Evolutionary conservation across 1,139 yeast genomes (phyloP).

Genomic region (Yamadazyma trypodendri): DNA sequence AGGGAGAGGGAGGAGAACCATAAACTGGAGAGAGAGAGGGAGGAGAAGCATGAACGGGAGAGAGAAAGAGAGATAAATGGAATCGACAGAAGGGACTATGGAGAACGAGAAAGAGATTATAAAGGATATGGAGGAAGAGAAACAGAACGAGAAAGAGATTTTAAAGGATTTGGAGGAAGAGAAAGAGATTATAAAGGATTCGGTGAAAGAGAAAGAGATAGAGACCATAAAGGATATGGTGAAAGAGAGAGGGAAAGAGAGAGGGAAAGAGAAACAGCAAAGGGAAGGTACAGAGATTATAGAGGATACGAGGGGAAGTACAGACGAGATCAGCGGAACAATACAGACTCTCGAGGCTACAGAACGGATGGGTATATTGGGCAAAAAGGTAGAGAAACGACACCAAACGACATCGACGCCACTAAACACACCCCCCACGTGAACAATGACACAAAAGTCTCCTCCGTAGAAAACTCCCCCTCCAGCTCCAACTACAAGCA

Average conservation of each 20-base stretch:
- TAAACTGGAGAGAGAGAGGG: not conserved
- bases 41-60: not conserved
- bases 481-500: slow-evolving; percentile 1
- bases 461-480: no score
- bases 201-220: not conserved
- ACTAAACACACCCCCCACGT: not conserved
- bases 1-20: slow-evolving; percentile 8
- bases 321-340: not conserved
- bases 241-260: no score
- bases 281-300: no score
- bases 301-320: not conserved
- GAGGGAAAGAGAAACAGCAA: no score
- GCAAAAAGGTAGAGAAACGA: not conserved
- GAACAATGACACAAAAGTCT: no score
- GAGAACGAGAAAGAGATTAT: no score
- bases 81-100: not conserved
- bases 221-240: not conserved
- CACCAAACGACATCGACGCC: not conserved
- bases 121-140: not conserved
- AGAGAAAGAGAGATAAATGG: not conserved
- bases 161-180: not conserved
- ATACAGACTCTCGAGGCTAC: no score
- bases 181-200: not conserved
- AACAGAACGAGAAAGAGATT: no score
- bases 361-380: not conserved